phyloP scores from a whole-genome alignment of 352 stramenopile genomes.

The Globisporangium nunn region DNA sequence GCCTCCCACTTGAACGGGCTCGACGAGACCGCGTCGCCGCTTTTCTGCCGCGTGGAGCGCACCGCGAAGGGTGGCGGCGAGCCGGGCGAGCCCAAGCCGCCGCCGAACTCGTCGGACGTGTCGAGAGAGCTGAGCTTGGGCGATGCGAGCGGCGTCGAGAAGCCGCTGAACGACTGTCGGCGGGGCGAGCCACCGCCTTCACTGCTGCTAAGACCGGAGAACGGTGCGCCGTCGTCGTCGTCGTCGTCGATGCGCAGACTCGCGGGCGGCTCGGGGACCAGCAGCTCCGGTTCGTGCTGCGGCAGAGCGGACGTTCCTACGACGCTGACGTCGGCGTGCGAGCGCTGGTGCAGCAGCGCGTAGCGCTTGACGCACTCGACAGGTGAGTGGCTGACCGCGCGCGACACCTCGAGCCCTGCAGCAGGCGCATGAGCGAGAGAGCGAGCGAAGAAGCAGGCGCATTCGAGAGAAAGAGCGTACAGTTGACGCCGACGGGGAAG shows the following conservation, averaged over 20 bases:
- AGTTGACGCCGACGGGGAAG: conserved; percentile 81
- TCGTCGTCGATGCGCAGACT: conserved; percentile 20
- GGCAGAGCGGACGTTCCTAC: neutral
- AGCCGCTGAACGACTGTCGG: conserved; percentile 36
- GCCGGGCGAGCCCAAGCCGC: conserved; percentile 26
- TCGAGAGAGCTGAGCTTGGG: conserved; percentile 52
- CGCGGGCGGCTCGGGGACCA: neutral
- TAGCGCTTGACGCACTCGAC: conserved; percentile 82
- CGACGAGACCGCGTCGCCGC: conserved; percentile 4
- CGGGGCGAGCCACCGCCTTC: conserved; percentile 29
- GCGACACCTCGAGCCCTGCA: conserved; percentile 63
- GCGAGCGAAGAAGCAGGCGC: neutral
- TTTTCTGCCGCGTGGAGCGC: conserved; percentile 6
- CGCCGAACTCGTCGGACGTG: conserved; percentile 42
- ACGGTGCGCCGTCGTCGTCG: conserved; percentile 20
- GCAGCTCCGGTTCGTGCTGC: neutral
- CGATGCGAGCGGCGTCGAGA: conserved; percentile 49
- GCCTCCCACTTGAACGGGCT: conserved; percentile 70
- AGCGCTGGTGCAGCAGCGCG: conserved; percentile 41
- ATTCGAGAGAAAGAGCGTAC: conserved; percentile 21
- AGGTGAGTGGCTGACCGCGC: conserved; percentile 43
- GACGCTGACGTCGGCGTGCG: neutral
- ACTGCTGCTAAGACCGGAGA: conserved; percentile 34
- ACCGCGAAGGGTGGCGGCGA: conserved; percentile 74
- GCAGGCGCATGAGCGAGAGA: neutral